Base-by-base conservation (phyloP, 345 rosid species). In the Eucalyptus rudis region DNA sequence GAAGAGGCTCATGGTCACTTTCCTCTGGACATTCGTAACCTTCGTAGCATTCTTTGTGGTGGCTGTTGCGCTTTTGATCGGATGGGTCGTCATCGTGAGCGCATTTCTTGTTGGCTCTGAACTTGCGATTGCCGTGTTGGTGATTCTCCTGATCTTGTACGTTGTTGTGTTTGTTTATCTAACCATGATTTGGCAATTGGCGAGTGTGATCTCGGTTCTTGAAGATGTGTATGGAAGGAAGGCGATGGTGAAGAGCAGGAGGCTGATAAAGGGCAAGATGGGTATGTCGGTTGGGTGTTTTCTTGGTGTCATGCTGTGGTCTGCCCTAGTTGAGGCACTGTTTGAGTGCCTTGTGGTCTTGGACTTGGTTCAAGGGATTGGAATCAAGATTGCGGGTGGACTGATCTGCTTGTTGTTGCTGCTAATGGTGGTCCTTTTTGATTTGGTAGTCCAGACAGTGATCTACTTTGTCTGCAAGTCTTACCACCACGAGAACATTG, bases 381-480 rank as follows among this genome's bases (percentile, higher is more conserved):
- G 66, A 1, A 12, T 43, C 9, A 88, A 90, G 59, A 54, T 91
- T 8, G 79, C 47, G 15, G 66, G 80, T 29, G 94, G 95, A 33
- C 31, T 92, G 10, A 10, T 91, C 19, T 93, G 93, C 25, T 88
- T 91, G 27, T 33, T 92, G 88, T 11, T 93, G 90, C 47, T 91
- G 62, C 49, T 89, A 54, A 80, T 22, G 43, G 87, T 91, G 88
- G 80, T 92, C 43, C 86, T 94, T 25, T 88, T 92, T 24, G 91
- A 91, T 10, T 91, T 91, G 13, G 95, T 94, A 5, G 86, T 87
- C 31, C 91, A 94, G 17, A 90, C 96, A 3, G 43, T 94, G 10
- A 84, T 92, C 36, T 95, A 95, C 89, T 93, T 94, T 25, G 93
- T 94, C 15, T 95, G 96, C 91, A 95, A 93, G 89, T 93, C 95